Evolutionary conservation across 2,329 filamentous ascomycete species (phyloP), one percentile per base, ranked within the genome.

Genomic region (Atkinsonella hypoxylon): DNA sequence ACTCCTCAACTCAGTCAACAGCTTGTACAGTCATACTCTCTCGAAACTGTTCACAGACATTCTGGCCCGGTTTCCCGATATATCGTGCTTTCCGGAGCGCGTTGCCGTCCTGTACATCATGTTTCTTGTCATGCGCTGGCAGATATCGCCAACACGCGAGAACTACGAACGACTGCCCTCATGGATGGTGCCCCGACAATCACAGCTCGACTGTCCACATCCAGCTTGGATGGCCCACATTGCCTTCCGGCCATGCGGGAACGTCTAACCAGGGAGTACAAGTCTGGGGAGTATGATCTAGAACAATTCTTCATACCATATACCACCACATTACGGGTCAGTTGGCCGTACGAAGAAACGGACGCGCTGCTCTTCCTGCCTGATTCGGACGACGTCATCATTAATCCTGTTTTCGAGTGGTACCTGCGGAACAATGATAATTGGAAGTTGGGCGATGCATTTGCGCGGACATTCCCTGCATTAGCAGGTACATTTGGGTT

Each of bases 11-110:
- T 85, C 87, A 0, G 72, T 80, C 40, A 75, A 76, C 47, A 75
- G 73, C 53, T 70, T 70, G 8, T 76, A 77, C 58, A 79, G 82
- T 1, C 88, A 95, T 60, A 87, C 87, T 1, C 72, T 95, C 1
- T 91, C 87, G 7, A 87, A 87, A 57, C 78, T 95, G 13, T 87
- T 94, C 62, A 90, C 87, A 41, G 88, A 94, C 64, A 89, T 95
- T 52, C 72, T 95, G 11, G 75, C 79, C 55, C 88, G 85, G n/a
- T 94, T 95, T 58, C 87, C 89, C 0, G 83, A 87, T 58, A 81
- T 95, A 31, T 79, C 77, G 4, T 76, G 75, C n/a, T 74, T 94
- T 0, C 89, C 89, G 0, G 89, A 95, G 67, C 84, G 87, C 59
- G 81, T 94, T 0, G 89, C 85, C 9, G 81, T 88, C 7, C 74